Evolutionary conservation across 768 basidiomycete species (phyloP).

Genomic region (Kwoniella mangroviensis): DNA sequence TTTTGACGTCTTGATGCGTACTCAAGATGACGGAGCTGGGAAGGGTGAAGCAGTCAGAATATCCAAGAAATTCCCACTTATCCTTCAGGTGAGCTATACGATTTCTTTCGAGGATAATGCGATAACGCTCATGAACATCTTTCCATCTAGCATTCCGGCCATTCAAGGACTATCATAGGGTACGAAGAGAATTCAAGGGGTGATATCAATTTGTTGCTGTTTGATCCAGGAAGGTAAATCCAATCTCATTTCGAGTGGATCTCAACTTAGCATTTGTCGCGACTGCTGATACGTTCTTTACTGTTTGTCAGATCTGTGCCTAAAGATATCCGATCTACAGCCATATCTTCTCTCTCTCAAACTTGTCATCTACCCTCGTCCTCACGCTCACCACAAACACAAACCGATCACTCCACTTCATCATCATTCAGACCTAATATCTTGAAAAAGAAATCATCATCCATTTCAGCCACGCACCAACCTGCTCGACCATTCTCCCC

Average conservation of each 20-base stretch:
- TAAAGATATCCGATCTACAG: slow-evolving; percentile 26
- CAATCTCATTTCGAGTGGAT: no score
- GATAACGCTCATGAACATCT: neutral
- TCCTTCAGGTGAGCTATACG: slow-evolving; percentile 62
- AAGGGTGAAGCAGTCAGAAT: slow-evolving; percentile 61
- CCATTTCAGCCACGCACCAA: slow-evolving; percentile 36
- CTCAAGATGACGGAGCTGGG: slow-evolving; percentile 57
- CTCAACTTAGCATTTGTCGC: no score
- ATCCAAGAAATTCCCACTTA: slow-evolving; percentile 75
- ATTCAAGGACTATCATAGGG: slow-evolving; percentile 85
- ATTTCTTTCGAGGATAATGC: neutral
- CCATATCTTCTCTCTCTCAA: slow-evolving; percentile 17
- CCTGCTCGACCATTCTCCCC: slow-evolving; percentile 32
- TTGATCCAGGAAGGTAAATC: slow-evolving; percentile 71
- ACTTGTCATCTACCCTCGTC: neutral
- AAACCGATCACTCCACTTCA: neutral
- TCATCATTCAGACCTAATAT: neutral
- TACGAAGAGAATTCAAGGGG: slow-evolving; percentile 72
- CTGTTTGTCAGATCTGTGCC: no score
- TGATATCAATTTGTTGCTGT: slow-evolving; percentile 69
- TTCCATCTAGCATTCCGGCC: slow-evolving; percentile 73
- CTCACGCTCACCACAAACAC: neutral
- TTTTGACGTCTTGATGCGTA: slow-evolving; percentile 62
- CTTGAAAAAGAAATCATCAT: slow-evolving; percentile 15
- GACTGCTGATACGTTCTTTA: no score